These are phyloP conservation scores for Rhizopogon sp. DNA, from an alignment of 768 basidiomycete genomes.

Conservation along the genomic window DNA sequence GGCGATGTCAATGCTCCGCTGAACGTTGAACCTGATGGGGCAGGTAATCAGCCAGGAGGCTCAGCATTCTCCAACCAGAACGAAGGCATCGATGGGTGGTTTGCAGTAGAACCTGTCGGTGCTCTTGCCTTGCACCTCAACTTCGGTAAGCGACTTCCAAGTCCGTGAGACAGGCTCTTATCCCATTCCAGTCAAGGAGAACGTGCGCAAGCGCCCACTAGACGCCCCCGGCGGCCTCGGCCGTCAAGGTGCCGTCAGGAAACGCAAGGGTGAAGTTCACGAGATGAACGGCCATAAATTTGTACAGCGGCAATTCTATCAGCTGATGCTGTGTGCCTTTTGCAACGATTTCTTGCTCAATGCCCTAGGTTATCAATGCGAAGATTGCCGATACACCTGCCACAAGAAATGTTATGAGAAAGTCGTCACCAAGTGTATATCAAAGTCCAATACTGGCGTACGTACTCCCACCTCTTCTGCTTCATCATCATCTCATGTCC, in stretches of 20 bases:
- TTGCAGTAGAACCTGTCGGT: slow-evolving; percentile 96
- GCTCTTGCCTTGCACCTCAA: slow-evolving; percentile 84
- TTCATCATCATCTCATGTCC: not conserved
- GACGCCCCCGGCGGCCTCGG: slow-evolving; percentile 90
- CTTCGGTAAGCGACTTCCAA: slow-evolving; percentile 63
- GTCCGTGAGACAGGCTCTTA: not conserved
- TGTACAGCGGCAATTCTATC: slow-evolving; percentile 95
- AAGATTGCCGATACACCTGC: slow-evolving; percentile 98
- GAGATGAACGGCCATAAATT: slow-evolving; percentile 99
- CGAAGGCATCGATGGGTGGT: slow-evolving; percentile 96
- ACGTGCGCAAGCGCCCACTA: slow-evolving; percentile 91
- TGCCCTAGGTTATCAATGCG: slow-evolving; percentile 97
- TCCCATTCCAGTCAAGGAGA: slow-evolving; percentile 80
- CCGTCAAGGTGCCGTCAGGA: slow-evolving; percentile 95
- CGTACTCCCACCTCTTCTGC: slow-evolving; percentile 23
- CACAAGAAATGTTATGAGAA: slow-evolving; percentile 99
- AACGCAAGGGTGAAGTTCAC: slow-evolving; percentile 96
- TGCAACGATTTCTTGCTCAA: slow-evolving; percentile 98
- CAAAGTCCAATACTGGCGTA: slow-evolving; percentile 92
- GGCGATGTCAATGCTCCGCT: slow-evolving; percentile 41
- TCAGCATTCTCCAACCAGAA: slow-evolving; percentile 20
- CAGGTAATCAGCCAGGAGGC: slow-evolving; percentile 23
- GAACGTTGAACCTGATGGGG: slow-evolving; percentile 28
- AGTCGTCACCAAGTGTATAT: slow-evolving; percentile 99
- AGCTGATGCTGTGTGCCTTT: slow-evolving; percentile 96